Base-by-base conservation (phyloP, 768 basidiomycete genomes). In the Mycena venus region DNA sequence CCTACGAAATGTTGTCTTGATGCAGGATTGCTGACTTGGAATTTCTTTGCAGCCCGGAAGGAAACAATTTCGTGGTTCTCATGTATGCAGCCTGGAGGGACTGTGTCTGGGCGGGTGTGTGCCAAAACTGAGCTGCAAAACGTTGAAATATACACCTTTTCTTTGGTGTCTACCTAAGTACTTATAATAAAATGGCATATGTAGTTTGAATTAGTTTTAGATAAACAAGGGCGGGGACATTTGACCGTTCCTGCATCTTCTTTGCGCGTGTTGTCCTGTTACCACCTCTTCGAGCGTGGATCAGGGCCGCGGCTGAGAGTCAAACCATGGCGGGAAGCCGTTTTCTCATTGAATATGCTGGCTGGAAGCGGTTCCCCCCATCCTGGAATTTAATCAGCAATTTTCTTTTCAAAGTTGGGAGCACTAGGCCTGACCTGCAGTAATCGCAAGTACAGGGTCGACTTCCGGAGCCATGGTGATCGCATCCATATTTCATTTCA, bases 31-130 rank as follows among this genome's bases (percentile, higher is more conserved):
- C 53, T 61, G 15, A 70, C 14, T 9, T 27, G 4, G 2, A 34
- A 40, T 49, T 27, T 23, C 1, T 17, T 63, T 51, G n/a, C n/a
- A 70, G 60, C 36, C 86, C 86, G 2, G 86, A 87, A 58, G 86
- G 84, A 0, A 84, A 86, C 64, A 79, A 79, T n/a, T 86, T 87
- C 76, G 84, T 84, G 0, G 83, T 86, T 0, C 74, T 86, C 60
- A 80, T 86, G 79, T 87, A 86, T 70, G 80, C 84, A 3, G 85
- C 84, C 2, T 87, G 85, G 85, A 84, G 86, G 68, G 86, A 86
- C 73, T 87, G 86, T 69, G 75, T 86, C 15, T 53, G 73, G 17
- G 80, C 80, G 0, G 78, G 78, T 4, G 38, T 74, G 17, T 70
- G 75, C 53, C 29, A 62, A 23, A 32, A 68, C 1, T 59, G 36